A percentile compares a stretch with the other conserved stretches of the same genome.
Conservation (phyloP, 2,329 filamentous ascomycete species). For the Orbilia javanica region DNA sequence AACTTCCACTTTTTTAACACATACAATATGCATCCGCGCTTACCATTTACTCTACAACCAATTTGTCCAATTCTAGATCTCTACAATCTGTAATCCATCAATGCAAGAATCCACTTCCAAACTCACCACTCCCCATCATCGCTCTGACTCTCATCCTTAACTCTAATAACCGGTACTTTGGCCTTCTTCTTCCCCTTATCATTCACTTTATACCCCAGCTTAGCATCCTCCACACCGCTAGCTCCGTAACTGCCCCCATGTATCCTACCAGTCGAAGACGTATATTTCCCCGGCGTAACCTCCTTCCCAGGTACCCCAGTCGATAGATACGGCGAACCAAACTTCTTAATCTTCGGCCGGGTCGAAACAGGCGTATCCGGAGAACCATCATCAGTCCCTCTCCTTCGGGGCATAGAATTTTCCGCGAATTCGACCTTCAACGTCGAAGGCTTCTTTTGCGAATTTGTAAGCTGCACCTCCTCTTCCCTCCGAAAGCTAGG, state of each 20-base stretch:
- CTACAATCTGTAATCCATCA: not conserved
- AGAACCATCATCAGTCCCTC: constrained; percentile 11
- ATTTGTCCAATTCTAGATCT: not conserved
- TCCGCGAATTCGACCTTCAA: not conserved
- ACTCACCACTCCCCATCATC: not conserved
- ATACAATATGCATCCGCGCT: not conserved
- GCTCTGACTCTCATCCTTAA: not conserved
- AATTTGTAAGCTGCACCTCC: not conserved
- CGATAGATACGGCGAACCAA: not conserved
- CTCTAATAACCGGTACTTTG: not conserved
- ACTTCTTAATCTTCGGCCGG: not conserved
- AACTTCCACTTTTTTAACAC: not conserved
- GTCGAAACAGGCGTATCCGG: constrained; percentile 29
- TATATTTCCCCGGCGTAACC: not conserved
- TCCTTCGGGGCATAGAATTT: constrained; percentile 18
- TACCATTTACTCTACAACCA: not conserved
- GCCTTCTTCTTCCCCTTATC: not conserved
- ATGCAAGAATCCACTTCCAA: too few relatives aligned
- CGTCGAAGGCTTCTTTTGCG: not conserved
- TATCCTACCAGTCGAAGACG: not conserved
- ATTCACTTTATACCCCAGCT: not conserved
- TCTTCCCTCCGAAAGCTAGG: too few relatives aligned
- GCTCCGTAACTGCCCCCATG: not conserved
- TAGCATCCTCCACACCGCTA: not conserved
- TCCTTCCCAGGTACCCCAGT: not conserved